Base-by-base conservation (phyloP, 768 basidiomycete genomes). In the Cyclocybe cylindracea region DNA sequence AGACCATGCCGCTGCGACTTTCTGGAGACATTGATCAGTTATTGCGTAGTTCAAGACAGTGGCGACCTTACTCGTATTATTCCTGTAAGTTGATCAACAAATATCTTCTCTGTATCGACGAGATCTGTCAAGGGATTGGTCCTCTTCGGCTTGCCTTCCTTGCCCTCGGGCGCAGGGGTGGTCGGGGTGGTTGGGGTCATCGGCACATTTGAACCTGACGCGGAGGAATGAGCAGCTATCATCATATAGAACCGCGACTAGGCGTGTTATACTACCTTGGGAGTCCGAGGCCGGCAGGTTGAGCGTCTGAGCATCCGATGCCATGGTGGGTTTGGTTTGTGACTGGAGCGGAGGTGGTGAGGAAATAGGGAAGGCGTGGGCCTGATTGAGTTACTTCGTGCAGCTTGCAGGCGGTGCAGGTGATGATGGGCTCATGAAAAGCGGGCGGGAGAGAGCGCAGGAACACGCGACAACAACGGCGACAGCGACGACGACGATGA, bases 1-100 rank as follows among this genome's bases (percentile, higher is more conserved):
- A 8, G 95, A 97, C 97, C 97, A 99, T 44, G 97, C 97, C n/a
- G 88, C 87, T 8, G 97, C 97, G 4, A 97, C 90, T 83, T 90
- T 93, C 94, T 98, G 38, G 37, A 43, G 18, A 57, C 14, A 59
- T 29, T 39, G 49, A 36, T 50, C 29, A 32, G 44, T 55, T n/a
- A 63, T 39, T 13, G 38, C 39, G n/a, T 36, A 18, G 54, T 36
- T 38, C 53, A 47, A 43, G 34, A 48, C 39, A 35, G 32, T 29
- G 38, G 41, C 18, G 16, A 29, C 64, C 91, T 51, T 66, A 94
- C 96, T 64, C 94, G 83, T 59, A 99, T 97, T 62, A 98, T 82
- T 38, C 87, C 87, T 9, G 93, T 87, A 35, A 99, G 74, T 57
- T 91, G 81, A 39, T 96, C 94, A 10, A 98, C 94, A 72, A 96